These are phyloP conservation scores for Apiotrichum veenhuisii DNA, from an alignment of 1,284 basidiomycete genomes.

Conservation along the genomic window DNA sequence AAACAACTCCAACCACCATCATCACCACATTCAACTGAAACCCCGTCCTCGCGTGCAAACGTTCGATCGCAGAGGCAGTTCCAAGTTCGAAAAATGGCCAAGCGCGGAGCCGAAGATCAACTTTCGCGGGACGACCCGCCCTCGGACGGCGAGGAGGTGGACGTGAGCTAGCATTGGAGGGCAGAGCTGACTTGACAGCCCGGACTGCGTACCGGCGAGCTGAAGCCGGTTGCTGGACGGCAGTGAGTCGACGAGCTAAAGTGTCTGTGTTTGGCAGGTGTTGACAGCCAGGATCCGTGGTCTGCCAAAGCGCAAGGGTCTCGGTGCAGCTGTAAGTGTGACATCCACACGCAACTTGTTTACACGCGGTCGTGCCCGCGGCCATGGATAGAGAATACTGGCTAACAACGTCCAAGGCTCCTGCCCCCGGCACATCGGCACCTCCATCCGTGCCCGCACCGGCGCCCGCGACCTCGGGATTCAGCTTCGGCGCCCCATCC, in stretches of 20 bases:
- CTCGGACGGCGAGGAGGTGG: conserved; percentile 48
- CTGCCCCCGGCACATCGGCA: neutral
- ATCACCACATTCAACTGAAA: neutral
- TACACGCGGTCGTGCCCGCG: too few relatives aligned
- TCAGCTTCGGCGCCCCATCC: conserved; percentile 4
- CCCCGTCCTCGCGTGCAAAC: too few relatives aligned
- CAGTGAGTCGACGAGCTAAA: conserved; percentile 25
- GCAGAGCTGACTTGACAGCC: conserved; percentile 25
- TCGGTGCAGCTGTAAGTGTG: conserved; percentile 10
- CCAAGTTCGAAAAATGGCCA: conserved; percentile 49
- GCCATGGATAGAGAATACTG: too few relatives aligned
- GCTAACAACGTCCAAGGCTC: neutral
- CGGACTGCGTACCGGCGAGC: conserved; percentile 28
- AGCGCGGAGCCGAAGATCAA: conserved; percentile 70
- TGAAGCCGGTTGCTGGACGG: conserved; percentile 39
- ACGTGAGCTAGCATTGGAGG: conserved; percentile 34
- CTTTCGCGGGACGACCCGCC: conserved; percentile 59
- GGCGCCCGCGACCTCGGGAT: neutral
- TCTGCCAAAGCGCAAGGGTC: conserved; percentile 46
- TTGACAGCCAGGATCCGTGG: conserved; percentile 46
- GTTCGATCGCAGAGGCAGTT: neutral
- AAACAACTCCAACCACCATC: too few relatives aligned
- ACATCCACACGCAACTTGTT: too few relatives aligned
- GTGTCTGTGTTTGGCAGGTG: too few relatives aligned
- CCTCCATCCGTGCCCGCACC: neutral